phyloP scores from a whole-genome alignment of 805 yeast species.

The Lipomyces oligophaga region DNA sequence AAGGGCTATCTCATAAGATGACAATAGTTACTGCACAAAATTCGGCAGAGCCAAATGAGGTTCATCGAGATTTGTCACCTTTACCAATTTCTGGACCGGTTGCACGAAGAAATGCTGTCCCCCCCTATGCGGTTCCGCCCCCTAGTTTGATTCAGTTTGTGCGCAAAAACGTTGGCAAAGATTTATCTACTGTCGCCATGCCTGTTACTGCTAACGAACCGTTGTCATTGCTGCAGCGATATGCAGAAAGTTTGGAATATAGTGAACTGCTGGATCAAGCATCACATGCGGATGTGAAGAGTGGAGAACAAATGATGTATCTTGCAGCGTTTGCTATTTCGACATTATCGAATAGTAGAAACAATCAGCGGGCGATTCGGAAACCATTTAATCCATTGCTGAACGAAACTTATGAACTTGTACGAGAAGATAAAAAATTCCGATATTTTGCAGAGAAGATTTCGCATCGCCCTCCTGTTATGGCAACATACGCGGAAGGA shows the following conservation, averaged over 20 bases:
- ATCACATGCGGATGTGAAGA: conserved; percentile 43
- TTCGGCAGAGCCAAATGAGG: neutral
- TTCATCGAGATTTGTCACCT: conserved; percentile 13
- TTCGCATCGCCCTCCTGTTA: conserved; percentile 77
- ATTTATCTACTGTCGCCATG: conserved; percentile 73
- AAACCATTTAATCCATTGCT: conserved; percentile 93
- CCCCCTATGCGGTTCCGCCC: conserved; percentile 50
- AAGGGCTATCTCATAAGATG: neutral
- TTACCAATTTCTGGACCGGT: conserved; percentile 12
- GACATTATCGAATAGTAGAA: conserved; percentile 63
- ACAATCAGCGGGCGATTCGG: conserved; percentile 69
- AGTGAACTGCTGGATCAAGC: conserved; percentile 63
- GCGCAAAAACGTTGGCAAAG: conserved; percentile 90
- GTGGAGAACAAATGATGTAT: conserved; percentile 54
- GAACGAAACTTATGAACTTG: conserved; percentile 90
- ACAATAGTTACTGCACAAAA: conserved; percentile 8
- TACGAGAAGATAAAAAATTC: conserved; percentile 75
- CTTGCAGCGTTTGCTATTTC: conserved; percentile 82
- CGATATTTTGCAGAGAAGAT: conserved; percentile 82
- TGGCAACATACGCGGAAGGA: conserved; percentile 77
- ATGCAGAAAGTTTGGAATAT: conserved; percentile 78
- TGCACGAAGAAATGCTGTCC: conserved; percentile 18
- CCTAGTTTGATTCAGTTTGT: conserved; percentile 77
- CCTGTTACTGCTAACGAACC: conserved; percentile 96
- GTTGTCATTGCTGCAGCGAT: conserved; percentile 69